A percentile compares a stretch with the other conserved stretches of the same genome.
These are phyloP conservation scores for Ascochyta lentis DNA, from an alignment of 2,329 filamentous ascomycete genomes.

Conservation along the genomic window DNA sequence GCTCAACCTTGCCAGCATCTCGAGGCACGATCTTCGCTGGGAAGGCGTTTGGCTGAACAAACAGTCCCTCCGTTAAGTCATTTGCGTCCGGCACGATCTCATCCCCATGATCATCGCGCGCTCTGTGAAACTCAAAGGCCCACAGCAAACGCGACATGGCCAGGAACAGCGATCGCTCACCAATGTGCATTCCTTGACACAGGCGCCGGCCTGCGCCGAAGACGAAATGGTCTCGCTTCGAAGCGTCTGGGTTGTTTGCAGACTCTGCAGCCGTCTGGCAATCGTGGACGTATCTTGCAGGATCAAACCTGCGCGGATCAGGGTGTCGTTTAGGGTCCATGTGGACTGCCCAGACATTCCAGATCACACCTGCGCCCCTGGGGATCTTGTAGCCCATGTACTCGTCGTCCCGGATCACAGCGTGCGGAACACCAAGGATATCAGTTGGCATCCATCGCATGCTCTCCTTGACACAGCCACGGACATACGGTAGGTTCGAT, in stretches of 20 bases:
- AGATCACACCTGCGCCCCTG: constrained; percentile 44
- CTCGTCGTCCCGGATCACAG: constrained; percentile 31
- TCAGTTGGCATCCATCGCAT: constrained; percentile 41
- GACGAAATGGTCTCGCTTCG: constrained; percentile 45
- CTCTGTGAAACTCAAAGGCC: constrained; percentile 37
- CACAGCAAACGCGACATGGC: constrained; percentile 44
- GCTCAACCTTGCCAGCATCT: constrained; percentile 6
- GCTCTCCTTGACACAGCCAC: constrained; percentile 37
- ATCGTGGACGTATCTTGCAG: constrained; percentile 46
- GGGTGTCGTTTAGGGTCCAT: constrained; percentile 52
- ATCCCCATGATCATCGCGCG: neutral
- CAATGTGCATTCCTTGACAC: constrained; percentile 50
- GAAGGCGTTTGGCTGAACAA: constrained; percentile 28
- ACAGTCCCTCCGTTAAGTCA: constrained; percentile 26
- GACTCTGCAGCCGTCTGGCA: constrained; percentile 40
- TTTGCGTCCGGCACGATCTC: constrained; percentile 20
- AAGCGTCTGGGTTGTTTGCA: constrained; percentile 37
- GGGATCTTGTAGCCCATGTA: constrained; percentile 49
- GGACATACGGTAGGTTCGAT: constrained; percentile 34
- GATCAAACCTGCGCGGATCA: constrained; percentile 54
- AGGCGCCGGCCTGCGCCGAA: constrained; percentile 50
- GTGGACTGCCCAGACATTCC: constrained; percentile 43
- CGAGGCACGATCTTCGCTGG: constrained; percentile 25
- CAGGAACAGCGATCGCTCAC: constrained; percentile 40
- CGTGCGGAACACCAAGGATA: constrained; percentile 36